Conservation (phyloP, 495 filamentous ascomycete species). For the Saxispiralis lemnorum region DNA sequence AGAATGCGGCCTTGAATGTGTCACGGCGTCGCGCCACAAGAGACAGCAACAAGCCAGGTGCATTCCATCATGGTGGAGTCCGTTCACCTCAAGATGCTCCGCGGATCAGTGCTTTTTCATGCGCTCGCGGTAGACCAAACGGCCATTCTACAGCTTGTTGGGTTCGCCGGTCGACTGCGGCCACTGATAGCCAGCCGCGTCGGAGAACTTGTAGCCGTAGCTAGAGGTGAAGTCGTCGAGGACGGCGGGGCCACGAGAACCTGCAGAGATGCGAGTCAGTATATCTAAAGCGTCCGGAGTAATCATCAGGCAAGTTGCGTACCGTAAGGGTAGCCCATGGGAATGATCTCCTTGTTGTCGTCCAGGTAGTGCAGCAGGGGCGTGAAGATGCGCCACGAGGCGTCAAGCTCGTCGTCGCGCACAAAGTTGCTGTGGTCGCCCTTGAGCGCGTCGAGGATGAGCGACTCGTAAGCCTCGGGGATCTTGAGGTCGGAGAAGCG, state of each 20-base stretch:
- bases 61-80: no score
- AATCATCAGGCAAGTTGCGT: no score
- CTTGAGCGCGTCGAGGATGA: conserved; percentile 95
- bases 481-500: conserved; percentile 99
- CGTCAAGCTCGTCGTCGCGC: conserved; percentile 93
- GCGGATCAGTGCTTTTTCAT: no score
- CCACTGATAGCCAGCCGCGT: conserved; percentile 93
- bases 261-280: conserved; percentile 27
- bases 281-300: no score
- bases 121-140: no score
- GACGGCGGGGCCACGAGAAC: conserved; percentile 88
- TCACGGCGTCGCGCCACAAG: no score
- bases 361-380: conserved; percentile 95
- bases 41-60: no score
- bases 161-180: conserved; percentile 46
- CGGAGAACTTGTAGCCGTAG: conserved; percentile 97
- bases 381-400: conserved; percentile 96
- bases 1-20: not conserved
- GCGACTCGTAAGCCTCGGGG: conserved; percentile 93
- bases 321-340: conserved; percentile 99
- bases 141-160: conserved; percentile 34
- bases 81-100: no score
- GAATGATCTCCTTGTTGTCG: conserved; percentile 95
- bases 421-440: conserved; percentile 99
- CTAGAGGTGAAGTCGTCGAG: conserved; percentile 96